Conservation (phyloP, 345 rosid genomes). For the Eucalyptus leucophloia region DNA sequence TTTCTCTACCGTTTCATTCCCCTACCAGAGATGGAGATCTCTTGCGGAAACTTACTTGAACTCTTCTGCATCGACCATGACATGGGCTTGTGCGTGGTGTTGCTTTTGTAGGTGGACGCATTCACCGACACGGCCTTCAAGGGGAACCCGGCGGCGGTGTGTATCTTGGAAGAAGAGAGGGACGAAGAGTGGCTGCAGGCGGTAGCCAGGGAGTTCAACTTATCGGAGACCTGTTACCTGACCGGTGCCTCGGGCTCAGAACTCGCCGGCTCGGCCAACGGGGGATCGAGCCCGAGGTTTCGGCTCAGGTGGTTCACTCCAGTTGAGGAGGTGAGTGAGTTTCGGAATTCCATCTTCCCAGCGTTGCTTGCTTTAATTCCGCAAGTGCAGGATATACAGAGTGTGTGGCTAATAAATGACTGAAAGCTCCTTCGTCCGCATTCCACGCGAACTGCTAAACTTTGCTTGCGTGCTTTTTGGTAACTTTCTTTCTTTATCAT, state of each 20-base stretch:
- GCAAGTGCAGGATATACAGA: background rate
- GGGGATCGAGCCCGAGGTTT: slow-evolving; percentile 16
- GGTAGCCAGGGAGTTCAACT: slow-evolving; percentile 44
- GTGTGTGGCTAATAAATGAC: background rate
- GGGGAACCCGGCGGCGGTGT: slow-evolving; percentile 85
- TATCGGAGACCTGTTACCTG: slow-evolving; percentile 38
- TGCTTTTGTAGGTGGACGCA: slow-evolving; percentile 44
- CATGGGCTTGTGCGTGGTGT: background rate
- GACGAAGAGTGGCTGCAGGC: slow-evolving; percentile 64
- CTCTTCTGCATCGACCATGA: background rate
- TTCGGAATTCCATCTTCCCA: background rate
- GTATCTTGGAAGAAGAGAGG: slow-evolving; percentile 49
- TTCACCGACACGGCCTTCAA: slow-evolving; percentile 60
- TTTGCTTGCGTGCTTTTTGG: background rate
- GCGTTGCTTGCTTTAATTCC: background rate
- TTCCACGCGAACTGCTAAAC: background rate
- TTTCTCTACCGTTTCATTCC: background rate
- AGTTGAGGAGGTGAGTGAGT: slow-evolving; percentile 18
- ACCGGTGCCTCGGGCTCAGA: slow-evolving; percentile 6
- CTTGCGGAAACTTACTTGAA: background rate
- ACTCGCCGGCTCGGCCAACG: background rate
- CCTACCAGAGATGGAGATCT: background rate
- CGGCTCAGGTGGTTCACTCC: slow-evolving; percentile 68
- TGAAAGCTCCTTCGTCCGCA: background rate
- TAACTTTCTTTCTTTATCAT: background rate